phyloP scores from a whole-genome alignment of 1,284 basidiomycete genomes.

The Ustilago bromivora region DNA sequence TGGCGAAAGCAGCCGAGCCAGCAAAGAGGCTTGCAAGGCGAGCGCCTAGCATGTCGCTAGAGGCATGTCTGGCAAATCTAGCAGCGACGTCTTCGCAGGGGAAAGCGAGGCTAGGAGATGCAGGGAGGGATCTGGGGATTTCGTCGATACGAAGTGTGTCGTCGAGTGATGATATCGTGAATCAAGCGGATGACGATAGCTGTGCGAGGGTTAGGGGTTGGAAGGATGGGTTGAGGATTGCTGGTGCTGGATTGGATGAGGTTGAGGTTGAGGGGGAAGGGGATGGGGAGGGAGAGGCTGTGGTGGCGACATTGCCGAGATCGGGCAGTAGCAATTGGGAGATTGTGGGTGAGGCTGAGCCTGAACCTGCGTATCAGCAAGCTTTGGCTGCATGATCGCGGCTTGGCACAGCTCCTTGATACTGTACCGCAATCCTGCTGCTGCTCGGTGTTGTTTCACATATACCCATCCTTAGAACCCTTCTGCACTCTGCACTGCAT shows the following conservation, averaged over 20 bases:
- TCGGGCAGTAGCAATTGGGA: conserved; percentile 53
- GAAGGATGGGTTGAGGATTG: conserved; percentile 52
- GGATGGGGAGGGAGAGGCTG: background rate
- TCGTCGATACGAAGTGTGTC: conserved; percentile 44
- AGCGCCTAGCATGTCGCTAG: conserved; percentile 49
- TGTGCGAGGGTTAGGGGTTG: conserved; percentile 39
- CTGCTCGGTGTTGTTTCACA: background rate
- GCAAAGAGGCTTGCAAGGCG: conserved; percentile 25
- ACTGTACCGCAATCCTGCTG: background rate
- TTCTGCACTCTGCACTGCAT: conserved; percentile 1
- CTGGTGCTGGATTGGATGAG: conserved; percentile 33
- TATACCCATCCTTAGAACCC: conserved; percentile 19
- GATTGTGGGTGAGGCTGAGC: conserved; percentile 37
- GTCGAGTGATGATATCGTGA: conserved; percentile 37
- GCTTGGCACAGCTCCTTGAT: background rate
- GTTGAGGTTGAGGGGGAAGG: conserved; percentile 5
- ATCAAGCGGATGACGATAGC: conserved; percentile 22
- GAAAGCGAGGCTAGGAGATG: conserved; percentile 37
- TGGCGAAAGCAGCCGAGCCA: conserved; percentile 15
- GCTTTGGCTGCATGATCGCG: conserved; percentile 29
- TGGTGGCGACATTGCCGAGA: conserved; percentile 16
- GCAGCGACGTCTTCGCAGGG: conserved; percentile 39
- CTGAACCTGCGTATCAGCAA: conserved; percentile 17
- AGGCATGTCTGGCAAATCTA: conserved; percentile 44
- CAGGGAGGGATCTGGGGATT: conserved; percentile 40